Conservation (phyloP, 805 yeast genomes). For the Metschnikowia lachancei region DNA sequence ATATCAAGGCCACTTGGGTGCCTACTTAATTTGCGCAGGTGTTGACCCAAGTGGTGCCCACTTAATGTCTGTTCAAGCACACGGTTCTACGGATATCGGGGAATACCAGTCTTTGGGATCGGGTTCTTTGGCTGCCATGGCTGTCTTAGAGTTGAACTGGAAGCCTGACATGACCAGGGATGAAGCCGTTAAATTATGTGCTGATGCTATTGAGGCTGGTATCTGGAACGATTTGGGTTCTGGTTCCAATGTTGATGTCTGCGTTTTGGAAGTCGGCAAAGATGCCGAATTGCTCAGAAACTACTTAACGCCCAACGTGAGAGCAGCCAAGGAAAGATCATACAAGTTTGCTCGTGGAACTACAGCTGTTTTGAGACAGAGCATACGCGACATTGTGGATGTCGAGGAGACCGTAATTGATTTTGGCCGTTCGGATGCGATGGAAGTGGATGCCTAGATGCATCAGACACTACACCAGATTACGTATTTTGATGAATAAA, state of each 20-base stretch:
- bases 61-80: conserved; percentile 90
- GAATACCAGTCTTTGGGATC: conserved; percentile 91
- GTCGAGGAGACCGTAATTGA: conserved; percentile 61
- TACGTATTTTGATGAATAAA: not conserved
- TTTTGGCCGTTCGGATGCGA: conserved; percentile 33
- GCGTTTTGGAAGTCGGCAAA: conserved; percentile 92
- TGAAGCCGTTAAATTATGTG: conserved; percentile 86
- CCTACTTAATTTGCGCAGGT: conserved; percentile 97
- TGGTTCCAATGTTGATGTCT: conserved; percentile 95
- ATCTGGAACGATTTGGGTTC: conserved; percentile 99
- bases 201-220: conserved; percentile 95
- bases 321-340: conserved; percentile 75
- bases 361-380: conserved; percentile 77
- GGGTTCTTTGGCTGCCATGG: conserved; percentile 98
- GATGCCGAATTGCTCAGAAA: conserved; percentile 84
- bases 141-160: conserved; percentile 90
- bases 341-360: conserved; percentile 91
- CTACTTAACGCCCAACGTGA: conserved; percentile 85
- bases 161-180: conserved; percentile 72
- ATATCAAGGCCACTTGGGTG: conserved; percentile 97
- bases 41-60: conserved; percentile 96
- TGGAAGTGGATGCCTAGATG: conserved; percentile 43
- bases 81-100: conserved; percentile 96
- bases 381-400: conserved; percentile 62
- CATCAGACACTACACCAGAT: not conserved